Conservation (phyloP, 2,329 filamentous ascomycete genomes). For the Malbranchea cinnamomea region DNA sequence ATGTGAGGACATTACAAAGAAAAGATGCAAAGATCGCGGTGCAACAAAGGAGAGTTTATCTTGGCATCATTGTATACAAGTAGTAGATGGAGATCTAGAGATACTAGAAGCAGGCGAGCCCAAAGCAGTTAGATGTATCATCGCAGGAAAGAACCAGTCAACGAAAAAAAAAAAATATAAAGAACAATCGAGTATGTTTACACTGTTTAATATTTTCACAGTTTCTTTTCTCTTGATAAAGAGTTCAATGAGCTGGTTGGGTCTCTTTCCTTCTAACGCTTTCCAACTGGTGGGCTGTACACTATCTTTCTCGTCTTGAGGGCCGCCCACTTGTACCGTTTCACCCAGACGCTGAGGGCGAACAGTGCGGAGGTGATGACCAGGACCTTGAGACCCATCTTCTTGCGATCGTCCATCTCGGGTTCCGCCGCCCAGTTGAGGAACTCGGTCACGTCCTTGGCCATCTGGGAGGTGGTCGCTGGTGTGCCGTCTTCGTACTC, state of each 20-base stretch:
- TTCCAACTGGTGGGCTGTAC: slow-evolving; percentile 56
- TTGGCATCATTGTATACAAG: too few relatives aligned
- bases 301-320: slow-evolving; percentile 91
- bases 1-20: too few relatives aligned
- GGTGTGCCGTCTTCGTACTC: slow-evolving; percentile 96
- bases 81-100: too few relatives aligned
- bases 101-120: too few relatives aligned
- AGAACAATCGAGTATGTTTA: background rate
- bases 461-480: slow-evolving; percentile 95
- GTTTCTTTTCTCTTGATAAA: background rate
- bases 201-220: background rate
- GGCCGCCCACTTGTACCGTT: slow-evolving; percentile 98
- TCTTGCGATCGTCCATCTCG: slow-evolving; percentile 98
- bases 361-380: slow-evolving; percentile 64
- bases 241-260: too few relatives aligned
- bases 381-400: slow-evolving; percentile 97
- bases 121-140: too few relatives aligned
- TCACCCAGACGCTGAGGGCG: slow-evolving; percentile 87
- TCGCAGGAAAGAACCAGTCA: too few relatives aligned
- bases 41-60: too few relatives aligned
- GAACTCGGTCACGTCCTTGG: slow-evolving; percentile 98
- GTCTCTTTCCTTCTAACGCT: slow-evolving; percentile 16
- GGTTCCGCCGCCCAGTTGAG: slow-evolving; percentile 98
- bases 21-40: too few relatives aligned
- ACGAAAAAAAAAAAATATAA: background rate